Conservation (phyloP, 1,284 basidiomycete genomes). For the Heterobasidion annosum region DNA sequence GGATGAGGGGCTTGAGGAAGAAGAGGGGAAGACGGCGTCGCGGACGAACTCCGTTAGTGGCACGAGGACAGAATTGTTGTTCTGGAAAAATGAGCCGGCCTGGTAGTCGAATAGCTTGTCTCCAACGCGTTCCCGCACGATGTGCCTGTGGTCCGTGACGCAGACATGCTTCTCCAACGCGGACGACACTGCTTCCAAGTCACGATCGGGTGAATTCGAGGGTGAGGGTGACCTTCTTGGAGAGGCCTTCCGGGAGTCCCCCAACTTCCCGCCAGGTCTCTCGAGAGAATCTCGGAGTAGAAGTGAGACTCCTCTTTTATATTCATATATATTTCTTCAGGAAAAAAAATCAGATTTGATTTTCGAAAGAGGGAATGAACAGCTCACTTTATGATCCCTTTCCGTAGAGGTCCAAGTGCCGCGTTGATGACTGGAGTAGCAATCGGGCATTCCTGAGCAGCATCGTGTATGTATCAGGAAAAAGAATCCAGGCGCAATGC, state of each 20-base stretch:
- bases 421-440: conserved; percentile 79
- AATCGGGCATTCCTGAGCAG: conserved; percentile 80
- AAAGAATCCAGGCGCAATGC: neutral
- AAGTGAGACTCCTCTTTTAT: conserved; percentile 87
- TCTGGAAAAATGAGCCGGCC: conserved; percentile 93
- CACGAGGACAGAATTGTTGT: conserved; percentile 90
- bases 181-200: conserved; percentile 17
- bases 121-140: conserved; percentile 82
- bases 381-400: conserved; percentile 62
- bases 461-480: neutral
- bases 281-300: conserved; percentile 83
- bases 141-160: conserved; percentile 76
- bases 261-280: conserved; percentile 1
- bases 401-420: conserved; percentile 53
- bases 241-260: conserved; percentile 1
- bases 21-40: conserved; percentile 8
- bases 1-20: conserved; percentile 8
- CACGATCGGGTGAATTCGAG: conserved; percentile 4
- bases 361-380: neutral
- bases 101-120: conserved; percentile 80
- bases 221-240: neutral
- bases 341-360: neutral
- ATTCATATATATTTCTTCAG: conserved; percentile 67
- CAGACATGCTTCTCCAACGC: conserved; percentile 58
- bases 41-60: conserved; percentile 65